These are phyloP conservation scores for Saccharomycopsis phalli DNA, from an alignment of 1,139 yeast genomes.

Conservation along the genomic window DNA sequence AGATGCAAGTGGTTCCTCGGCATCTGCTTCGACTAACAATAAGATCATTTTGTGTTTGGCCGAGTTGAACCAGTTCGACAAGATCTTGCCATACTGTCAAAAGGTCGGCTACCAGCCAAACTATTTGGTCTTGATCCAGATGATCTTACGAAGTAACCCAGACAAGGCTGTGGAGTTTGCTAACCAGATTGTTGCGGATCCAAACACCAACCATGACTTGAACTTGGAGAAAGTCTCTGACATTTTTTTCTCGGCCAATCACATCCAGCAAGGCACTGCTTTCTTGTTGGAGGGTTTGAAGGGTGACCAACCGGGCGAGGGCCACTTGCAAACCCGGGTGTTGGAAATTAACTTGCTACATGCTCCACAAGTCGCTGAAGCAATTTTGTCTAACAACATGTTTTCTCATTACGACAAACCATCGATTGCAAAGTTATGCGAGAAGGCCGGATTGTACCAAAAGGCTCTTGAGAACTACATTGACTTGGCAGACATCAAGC, in stretches of 20 bases:
- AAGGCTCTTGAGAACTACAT: slow-evolving; percentile 95
- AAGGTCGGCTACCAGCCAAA: slow-evolving; percentile 87
- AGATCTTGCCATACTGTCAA: slow-evolving; percentile 88
- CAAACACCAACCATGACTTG: slow-evolving; percentile 51
- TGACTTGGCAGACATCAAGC: slow-evolving; percentile 88
- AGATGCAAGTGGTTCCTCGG: slow-evolving; percentile 4
- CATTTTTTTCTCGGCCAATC: slow-evolving; percentile 88
- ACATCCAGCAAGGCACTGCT: slow-evolving; percentile 98
- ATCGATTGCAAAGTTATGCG: slow-evolving; percentile 84
- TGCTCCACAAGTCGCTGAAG: slow-evolving; percentile 99
- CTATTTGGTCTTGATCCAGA: slow-evolving; percentile 82
- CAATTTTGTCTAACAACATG: slow-evolving; percentile 92
- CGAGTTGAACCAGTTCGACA: slow-evolving; percentile 93
- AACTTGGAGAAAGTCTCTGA: slow-evolving; percentile 87
- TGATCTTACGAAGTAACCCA: slow-evolving; percentile 87
- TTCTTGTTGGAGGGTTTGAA: slow-evolving; percentile 91
- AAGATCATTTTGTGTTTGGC: slow-evolving; percentile 92
- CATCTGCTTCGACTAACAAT: slow-evolving; percentile 48
- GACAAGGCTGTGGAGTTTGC: slow-evolving; percentile 98
- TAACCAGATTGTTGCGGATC: slow-evolving; percentile 62
- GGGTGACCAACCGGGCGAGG: slow-evolving; percentile 90
- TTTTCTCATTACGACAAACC: slow-evolving; percentile 94
- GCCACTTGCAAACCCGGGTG: slow-evolving; percentile 90
- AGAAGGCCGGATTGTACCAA: slow-evolving; percentile 88
- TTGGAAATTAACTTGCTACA: slow-evolving; percentile 87